A percentile compares a stretch with the other conserved stretches of the same genome.
Evolutionary conservation across 352 stramenopile genomes (phyloP).

Genomic region (Pythium utonaiense): DNA sequence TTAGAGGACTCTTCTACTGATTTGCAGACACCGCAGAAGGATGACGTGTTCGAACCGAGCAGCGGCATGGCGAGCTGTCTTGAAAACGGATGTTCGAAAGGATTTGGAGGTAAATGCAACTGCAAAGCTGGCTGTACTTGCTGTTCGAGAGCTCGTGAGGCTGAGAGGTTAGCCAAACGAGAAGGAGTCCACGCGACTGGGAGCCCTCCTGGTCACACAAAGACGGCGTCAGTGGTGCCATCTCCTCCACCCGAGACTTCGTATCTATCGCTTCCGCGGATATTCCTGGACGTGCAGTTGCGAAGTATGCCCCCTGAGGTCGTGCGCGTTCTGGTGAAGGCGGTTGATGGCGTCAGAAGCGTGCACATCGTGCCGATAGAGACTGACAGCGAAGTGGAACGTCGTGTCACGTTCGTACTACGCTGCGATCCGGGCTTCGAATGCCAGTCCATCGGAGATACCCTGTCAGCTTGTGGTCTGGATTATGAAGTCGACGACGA

Average conservation of each 20-base stretch:
- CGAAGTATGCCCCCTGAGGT: neutral
- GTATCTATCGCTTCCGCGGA: slow-evolving; percentile 3
- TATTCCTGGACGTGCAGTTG: neutral
- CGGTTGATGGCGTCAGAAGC: slow-evolving; percentile 40
- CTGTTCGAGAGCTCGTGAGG: slow-evolving; percentile 11
- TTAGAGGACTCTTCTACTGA: neutral
- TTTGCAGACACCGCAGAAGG: neutral
- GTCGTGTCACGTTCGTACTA: slow-evolving; percentile 20
- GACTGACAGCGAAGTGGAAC: neutral
- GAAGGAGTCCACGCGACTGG: neutral
- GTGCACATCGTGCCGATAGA: slow-evolving; percentile 28
- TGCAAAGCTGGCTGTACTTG: slow-evolving; percentile 51
- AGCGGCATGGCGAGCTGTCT: slow-evolving; percentile 46
- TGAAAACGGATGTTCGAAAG: slow-evolving; percentile 60
- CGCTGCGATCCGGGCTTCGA: slow-evolving; percentile 31
- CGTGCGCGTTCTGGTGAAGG: slow-evolving; percentile 32
- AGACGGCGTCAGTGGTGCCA: neutral
- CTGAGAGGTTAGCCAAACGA: neutral
- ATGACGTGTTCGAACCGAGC: neutral
- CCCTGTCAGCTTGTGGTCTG: slow-evolving; percentile 29
- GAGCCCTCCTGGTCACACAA: neutral
- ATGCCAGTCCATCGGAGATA: slow-evolving; percentile 18
- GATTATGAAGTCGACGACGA: slow-evolving; percentile 33
- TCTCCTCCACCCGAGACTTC: neutral
- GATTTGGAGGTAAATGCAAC: slow-evolving; percentile 64